phyloP scores from a whole-genome alignment of 2,329 filamentous ascomycete species.

The Tolypocladium tundrense region DNA sequence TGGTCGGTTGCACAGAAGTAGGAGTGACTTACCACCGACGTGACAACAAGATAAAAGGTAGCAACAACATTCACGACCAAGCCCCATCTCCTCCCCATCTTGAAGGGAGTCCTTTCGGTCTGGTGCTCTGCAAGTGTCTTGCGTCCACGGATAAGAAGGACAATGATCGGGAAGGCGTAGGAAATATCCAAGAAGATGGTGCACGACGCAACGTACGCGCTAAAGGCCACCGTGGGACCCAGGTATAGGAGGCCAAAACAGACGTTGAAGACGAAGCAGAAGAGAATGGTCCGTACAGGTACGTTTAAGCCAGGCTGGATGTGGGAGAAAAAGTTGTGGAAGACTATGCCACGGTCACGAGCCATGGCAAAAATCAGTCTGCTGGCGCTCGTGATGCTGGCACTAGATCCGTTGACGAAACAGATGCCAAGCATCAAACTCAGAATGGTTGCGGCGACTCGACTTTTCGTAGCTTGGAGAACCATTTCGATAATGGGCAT shows the following conservation, averaged over 20 bases:
- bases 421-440: constrained; percentile 30
- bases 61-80: constrained; percentile 20
- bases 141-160: constrained; percentile 25
- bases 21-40: constrained; percentile 19
- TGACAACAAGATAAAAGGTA: constrained; percentile 26
- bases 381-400: constrained; percentile 30
- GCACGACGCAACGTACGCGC: constrained; percentile 32
- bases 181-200: constrained; percentile 36
- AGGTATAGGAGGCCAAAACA: constrained; percentile 35
- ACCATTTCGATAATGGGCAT: constrained; percentile 37
- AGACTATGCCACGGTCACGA: constrained; percentile 29
- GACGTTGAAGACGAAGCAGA: constrained; percentile 31
- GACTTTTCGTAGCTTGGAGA: constrained; percentile 28
- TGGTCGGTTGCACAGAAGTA: background rate
- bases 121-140: constrained; percentile 16
- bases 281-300: constrained; percentile 28
- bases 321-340: constrained; percentile 22
- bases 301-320: constrained; percentile 28
- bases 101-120: constrained; percentile 15
- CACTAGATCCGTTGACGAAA: constrained; percentile 35
- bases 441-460: constrained; percentile 27
- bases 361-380: constrained; percentile 35
- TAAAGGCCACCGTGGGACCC: constrained; percentile 34
- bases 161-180: constrained; percentile 31
- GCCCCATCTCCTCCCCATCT: constrained; percentile 16